Base-by-base conservation (phyloP, 768 basidiomycete species). In the Lactarius akahatsu region DNA sequence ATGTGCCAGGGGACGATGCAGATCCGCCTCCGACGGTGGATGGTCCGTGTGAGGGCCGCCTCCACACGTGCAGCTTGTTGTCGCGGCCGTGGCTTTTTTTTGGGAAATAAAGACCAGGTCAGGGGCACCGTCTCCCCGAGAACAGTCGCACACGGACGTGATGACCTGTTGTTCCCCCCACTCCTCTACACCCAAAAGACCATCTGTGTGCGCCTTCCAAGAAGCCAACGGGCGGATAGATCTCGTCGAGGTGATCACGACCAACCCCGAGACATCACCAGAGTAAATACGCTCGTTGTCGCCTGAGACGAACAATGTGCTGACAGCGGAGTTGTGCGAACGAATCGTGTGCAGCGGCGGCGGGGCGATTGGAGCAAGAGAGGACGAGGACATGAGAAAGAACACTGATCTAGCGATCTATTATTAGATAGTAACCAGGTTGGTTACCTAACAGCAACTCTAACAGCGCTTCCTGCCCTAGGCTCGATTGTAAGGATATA, bases 271-370 rank as follows among this genome's bases (percentile, higher is more conserved):
- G 6, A 82, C 78, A 71, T 98, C 96, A 3, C 90, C 95, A 8
- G 96, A 92, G 77, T 94, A 96, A 6, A 98, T 78, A 20, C 91
- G 80, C 68, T 90, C 85, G 72, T 94, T 92, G 73, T 91, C 85
- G 4, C 78, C 70, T 1, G 93, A 92, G 72, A 94, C 78, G 54
- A 77, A 80, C 41, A 96, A 62, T 0, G 84, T 78, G 62, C 78
- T 84, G 61, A 96, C 76, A 18, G 88, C 82, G 4, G 85, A 78
- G 0, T 81, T 78, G 73, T 98, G 96, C 2, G 83, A 79, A 13
- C 96, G 88, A 32, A 97, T 78, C 26, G 92, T 78, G 70, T 94
- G 91, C 4, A 83, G 78, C 0, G 94, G 96, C 4, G 83, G 76
- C 9, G 88, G 83, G 20, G 69, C 50, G 11, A 9, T 52, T 13